A percentile compares a stretch with the other conserved stretches of the same genome.
Evolutionary conservation across 1,139 yeast genomes (phyloP).

Genomic region (Arxiozyma slooffiae): DNA sequence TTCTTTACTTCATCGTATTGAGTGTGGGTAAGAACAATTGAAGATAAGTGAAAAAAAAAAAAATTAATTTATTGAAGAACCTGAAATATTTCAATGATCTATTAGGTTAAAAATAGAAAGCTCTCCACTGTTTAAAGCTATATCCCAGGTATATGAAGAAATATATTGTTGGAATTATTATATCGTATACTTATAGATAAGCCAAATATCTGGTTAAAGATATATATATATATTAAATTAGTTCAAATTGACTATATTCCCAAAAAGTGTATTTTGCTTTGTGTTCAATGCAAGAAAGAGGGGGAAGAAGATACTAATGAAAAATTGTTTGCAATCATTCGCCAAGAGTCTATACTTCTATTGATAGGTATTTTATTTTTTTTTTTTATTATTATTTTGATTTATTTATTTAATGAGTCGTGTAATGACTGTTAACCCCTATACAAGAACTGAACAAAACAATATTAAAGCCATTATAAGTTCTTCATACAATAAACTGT

Average conservation of each 20-base stretch:
- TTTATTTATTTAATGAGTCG: background rate
- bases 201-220: background rate
- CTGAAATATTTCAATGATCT: background rate
- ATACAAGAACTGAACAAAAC: slow-evolving; percentile 23
- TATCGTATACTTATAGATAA: too few species aligned
- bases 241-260: background rate
- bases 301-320: background rate
- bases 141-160: background rate
- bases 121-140: background rate
- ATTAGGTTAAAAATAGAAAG: too few species aligned
- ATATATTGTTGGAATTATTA: too few species aligned
- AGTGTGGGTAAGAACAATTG: background rate
- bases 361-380: background rate
- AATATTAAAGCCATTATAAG: slow-evolving; percentile 35
- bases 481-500: slow-evolving; percentile 55
- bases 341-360: background rate
- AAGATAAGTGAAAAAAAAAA: too few species aligned
- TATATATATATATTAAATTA: too few species aligned
- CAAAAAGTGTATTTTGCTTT: background rate
- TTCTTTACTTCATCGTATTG: background rate
- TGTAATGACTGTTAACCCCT: background rate
- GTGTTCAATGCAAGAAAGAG: background rate
- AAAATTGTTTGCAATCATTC: background rate
- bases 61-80: background rate
- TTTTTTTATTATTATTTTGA: too few species aligned